These are phyloP conservation scores for Penicillium chermesinum DNA, from an alignment of 495 filamentous ascomycete genomes.

Conservation along the genomic window DNA sequence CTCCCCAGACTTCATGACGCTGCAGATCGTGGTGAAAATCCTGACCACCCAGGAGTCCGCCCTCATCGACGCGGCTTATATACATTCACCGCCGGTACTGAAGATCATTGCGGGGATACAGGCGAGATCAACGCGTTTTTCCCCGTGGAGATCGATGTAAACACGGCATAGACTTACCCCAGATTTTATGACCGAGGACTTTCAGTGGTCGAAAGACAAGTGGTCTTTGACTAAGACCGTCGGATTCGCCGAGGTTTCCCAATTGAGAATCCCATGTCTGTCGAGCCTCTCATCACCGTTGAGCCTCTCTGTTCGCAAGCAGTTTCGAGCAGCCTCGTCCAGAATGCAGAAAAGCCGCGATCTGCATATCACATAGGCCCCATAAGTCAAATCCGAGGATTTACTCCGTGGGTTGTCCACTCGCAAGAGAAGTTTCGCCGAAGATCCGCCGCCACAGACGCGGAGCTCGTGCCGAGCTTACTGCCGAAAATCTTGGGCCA, in stretches of 20 bases:
- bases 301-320: too few species aligned
- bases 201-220: too few species aligned
- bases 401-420: not conserved
- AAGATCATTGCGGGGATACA: conserved; percentile 3
- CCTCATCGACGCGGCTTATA: conserved; percentile 8
- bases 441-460: conserved; percentile 17
- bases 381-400: not conserved
- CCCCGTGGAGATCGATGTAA: conserved; percentile 17
- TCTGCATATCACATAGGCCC: not conserved
- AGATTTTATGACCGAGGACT: conserved; percentile 4
- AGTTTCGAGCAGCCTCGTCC: not conserved
- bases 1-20: conserved; percentile 8
- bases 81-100: not conserved
- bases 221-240: not conserved
- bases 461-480: conserved; percentile 5
- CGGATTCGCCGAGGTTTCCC: conserved; percentile 23
- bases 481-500: conserved; percentile 16
- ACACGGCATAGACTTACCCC: conserved; percentile 11
- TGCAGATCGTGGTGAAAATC: conserved; percentile 3
- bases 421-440: conserved; percentile 17
- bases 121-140: not conserved
- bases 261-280: too few species aligned
- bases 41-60: not conserved
- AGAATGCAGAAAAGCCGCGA: not conserved
- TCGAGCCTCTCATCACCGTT: too few species aligned